phyloP scores from a whole-genome alignment of 164 flowering plant species.

The Houttuynia cordata region DNA sequence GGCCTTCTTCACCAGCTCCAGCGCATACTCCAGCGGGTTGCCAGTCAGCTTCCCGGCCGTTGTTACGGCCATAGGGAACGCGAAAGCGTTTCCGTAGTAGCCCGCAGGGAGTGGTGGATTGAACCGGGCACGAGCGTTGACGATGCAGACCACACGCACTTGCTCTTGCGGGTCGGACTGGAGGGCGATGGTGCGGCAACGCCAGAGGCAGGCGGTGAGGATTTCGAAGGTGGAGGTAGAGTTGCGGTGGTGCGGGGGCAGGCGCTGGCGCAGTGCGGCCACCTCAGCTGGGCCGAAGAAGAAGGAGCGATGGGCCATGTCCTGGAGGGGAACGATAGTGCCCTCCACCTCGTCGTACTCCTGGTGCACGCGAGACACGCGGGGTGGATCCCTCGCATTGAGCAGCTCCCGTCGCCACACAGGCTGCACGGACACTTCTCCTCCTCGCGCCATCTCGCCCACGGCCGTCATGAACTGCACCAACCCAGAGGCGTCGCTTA shows the following conservation, averaged over 20 bases:
- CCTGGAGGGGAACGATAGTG: slow-evolving; percentile 3
- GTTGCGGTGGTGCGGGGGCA: slow-evolving; percentile 11
- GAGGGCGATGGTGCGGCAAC: slow-evolving; percentile 25
- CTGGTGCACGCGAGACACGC: slow-evolving; percentile 8
- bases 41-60: slow-evolving; percentile 10
- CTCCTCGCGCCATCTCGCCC: slow-evolving; percentile 19
- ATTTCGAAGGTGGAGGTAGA: slow-evolving; percentile 15
- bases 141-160: slow-evolving; percentile 13
- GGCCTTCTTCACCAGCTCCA: slow-evolving; percentile 16
- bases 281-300: slow-evolving; percentile 19
- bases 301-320: slow-evolving; percentile 17
- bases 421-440: slow-evolving; percentile 13
- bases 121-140: slow-evolving; percentile 10
- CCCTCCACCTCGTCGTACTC: slow-evolving; percentile 17
- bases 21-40: slow-evolving; percentile 16
- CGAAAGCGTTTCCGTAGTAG: slow-evolving; percentile 21
- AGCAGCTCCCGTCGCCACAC: slow-evolving; percentile 20
- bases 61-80: slow-evolving; percentile 8
- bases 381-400: slow-evolving; percentile 18
- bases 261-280: slow-evolving; percentile 4
- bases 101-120: slow-evolving; percentile 13
- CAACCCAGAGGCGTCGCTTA: slow-evolving; percentile 21
- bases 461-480: slow-evolving; percentile 22
- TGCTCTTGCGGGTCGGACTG: slow-evolving; percentile 12
- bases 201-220: slow-evolving; percentile 25